phyloP scores from a whole-genome alignment of 208 protist genomes.

The Zelonia costaricensis region DNA sequence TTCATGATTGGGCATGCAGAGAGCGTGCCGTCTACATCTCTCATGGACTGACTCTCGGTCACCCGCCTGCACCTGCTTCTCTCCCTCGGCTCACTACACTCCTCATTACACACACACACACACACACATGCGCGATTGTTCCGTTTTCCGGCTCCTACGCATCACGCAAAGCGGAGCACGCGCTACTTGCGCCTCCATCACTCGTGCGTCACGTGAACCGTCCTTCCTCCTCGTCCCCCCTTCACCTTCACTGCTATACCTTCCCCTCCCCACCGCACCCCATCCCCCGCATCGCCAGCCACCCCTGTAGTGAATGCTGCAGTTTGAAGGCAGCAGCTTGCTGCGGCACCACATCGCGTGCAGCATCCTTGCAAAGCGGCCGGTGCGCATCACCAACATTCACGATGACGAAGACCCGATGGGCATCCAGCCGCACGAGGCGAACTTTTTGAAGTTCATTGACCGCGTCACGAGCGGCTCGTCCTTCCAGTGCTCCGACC shows the following conservation, averaged over 20 bases:
- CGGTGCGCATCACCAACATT: conserved; percentile 68
- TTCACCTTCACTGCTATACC: not conserved
- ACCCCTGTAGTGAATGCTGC: too few relatives aligned
- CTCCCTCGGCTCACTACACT: not conserved
- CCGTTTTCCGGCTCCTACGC: not conserved
- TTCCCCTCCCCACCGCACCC: not conserved
- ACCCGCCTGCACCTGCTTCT: not conserved
- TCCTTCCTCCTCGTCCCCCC: too few relatives aligned
- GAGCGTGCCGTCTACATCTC: too few relatives aligned
- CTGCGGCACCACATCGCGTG: conserved; percentile 89
- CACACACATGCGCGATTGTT: not conserved
- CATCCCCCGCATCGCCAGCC: not conserved
- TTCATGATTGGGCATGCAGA: too few relatives aligned
- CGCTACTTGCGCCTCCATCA: too few relatives aligned
- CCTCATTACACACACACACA: not conserved
- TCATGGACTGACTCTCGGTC: not conserved
- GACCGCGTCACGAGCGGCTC: conserved; percentile 90
- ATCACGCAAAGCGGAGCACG: too few relatives aligned
- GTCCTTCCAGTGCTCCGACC: conserved; percentile 63
- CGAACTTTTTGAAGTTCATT: conserved; percentile 93
- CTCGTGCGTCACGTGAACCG: too few relatives aligned
- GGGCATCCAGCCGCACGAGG: conserved; percentile 79
- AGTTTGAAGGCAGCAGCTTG: conserved; percentile 85
- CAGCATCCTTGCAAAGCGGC: conserved; percentile 78
- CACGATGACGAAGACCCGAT: conserved; percentile 70